Evolutionary conservation across 2,329 filamentous ascomycete genomes (phyloP), one percentile per base, ranked within the genome.

Genomic region (Blumeria graminis): DNA sequence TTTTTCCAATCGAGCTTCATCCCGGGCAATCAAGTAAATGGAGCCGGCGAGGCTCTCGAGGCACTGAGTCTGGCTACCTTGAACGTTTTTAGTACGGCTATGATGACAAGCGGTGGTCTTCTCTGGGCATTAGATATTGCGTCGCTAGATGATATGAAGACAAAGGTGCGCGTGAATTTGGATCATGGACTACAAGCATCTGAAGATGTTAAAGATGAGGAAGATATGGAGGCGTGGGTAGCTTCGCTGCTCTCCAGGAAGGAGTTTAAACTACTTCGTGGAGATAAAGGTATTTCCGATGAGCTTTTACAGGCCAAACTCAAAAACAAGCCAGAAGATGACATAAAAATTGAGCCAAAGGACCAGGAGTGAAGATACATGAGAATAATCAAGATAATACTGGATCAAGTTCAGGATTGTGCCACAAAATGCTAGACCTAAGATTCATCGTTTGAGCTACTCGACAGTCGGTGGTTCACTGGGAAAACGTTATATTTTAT

Each of bases 61-160:
- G 90, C 90, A 0, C 72, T 98, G 22, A 84, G 82, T 53, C 72
- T 95, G 38, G 92, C 90, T 0, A 94, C 89, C 0, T 75, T 95
- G 62, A 94, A 94, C 63, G 86, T 92, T 11, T 65, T 81, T 35
- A 84, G 81, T 62, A 77, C 92, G 54, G 81, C 76, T 0, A 79
- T 94, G 67, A 79, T 93, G 75, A 69, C 76, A 8, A 74, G 78
- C 0, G 92, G 90, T 3, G 87, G 83, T 0, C 68, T 81, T 10
- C 72, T 86, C 59, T 94, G 83, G 75, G 81, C 78, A 0, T 78
- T 92, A 58, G 84, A 95, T 66, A 77, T 96, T 38, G 80, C 80
- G 65, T 74, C 73, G 50, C 56, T 87, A 43, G 77, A 78, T 3
- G 84, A 89, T 64, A 69, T 87, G 66, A 71, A 76, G 64, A 66